Conservation (phyloP, 106 monocot genomes). For the Amphibolis antarctica region DNA sequence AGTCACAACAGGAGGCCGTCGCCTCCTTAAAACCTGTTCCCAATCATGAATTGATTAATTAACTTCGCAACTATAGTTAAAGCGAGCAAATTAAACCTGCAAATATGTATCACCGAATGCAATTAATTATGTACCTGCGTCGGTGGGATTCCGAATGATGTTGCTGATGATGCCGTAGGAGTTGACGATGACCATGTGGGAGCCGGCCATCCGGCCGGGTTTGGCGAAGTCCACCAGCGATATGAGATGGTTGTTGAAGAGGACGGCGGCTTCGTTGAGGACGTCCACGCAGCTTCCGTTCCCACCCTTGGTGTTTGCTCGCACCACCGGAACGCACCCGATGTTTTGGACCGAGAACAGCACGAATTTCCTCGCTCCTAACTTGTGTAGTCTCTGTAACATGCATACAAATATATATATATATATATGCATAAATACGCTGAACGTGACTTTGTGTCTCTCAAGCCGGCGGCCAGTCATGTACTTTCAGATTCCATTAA, state of each 20-base stretch:
- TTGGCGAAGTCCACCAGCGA: slow-evolving; percentile 14
- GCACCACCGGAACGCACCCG: slow-evolving; percentile 56
- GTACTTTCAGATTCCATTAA: no score
- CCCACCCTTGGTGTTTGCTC: slow-evolving; percentile 5
- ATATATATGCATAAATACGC: no score
- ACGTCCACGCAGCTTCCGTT: slow-evolving; percentile 39
- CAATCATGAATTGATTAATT: no score
- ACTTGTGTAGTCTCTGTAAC: slow-evolving; percentile 40
- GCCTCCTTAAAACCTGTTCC: slow-evolving; percentile 34
- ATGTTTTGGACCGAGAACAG: slow-evolving; percentile 41
- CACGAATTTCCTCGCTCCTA: slow-evolving; percentile 63
- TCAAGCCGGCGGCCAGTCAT: no score
- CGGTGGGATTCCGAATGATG: slow-evolving; percentile 27
- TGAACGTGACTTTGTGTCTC: no score
- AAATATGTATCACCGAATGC: no score
- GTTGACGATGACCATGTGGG: slow-evolving; percentile 39
- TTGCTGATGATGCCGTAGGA: slow-evolving; percentile 45
- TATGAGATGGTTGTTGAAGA: slow-evolving; percentile 41
- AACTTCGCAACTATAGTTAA: no score
- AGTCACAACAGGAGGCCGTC: slow-evolving; percentile 40
- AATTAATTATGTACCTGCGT: no score
- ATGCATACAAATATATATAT: neutral
- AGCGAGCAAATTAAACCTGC: no score
- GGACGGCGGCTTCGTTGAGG: slow-evolving; percentile 43
- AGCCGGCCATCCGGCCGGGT: slow-evolving; percentile 24